Base-by-base conservation (phyloP, 208 protist species). In the Tetramitus jugosus region DNA sequence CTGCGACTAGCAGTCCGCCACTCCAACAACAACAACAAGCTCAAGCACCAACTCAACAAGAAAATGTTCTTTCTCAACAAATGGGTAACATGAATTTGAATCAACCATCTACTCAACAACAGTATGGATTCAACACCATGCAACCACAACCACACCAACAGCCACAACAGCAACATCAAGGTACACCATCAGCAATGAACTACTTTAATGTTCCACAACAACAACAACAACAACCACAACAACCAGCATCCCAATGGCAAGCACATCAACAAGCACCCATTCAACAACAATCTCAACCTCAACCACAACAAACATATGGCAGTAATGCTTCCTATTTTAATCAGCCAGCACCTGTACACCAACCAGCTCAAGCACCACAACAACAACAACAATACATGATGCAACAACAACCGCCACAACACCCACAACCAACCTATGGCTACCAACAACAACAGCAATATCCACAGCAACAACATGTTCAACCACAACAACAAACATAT, bases 251-350 rank as follows among this genome's bases (percentile, higher is more conserved):
- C 20, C 49, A 10, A 56, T 26, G 14, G 14, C 49, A 56, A 56
- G 14, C 10, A 56, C 49, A 56, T 10, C 49, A 26, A 56, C 49
- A 26, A 56, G 10, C 49, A 56, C 14, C 14, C 10, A 20, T 20
- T 26, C 14, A 20, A 26, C 49, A 56, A 56, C 49, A 10, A 56
- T 10, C 20, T 10, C 20, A 56, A 10, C 14, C 14, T 20, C 49
- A 56, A 56, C 49, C 49, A 56, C 49, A 56, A 56, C 49, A 56
- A 56, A n/a, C n/a, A n/a, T n/a, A n/a, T n/a, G n/a, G n/a, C n/a
- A n/a, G n/a, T n/a, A 26, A 56, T 56, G 49, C 10, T 20, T 56
- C 10, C 49, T 26, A 56, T 56, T 20, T 26, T 26, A 56, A 56
- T 20, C 10, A 56, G 10, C 49, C 10, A 56, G 14, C 49, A 10